Evolutionary conservation across 148 eudicot species (phyloP), one percentile per base, ranked within the genome.

Genomic region (Rhododendron henanense): DNA sequence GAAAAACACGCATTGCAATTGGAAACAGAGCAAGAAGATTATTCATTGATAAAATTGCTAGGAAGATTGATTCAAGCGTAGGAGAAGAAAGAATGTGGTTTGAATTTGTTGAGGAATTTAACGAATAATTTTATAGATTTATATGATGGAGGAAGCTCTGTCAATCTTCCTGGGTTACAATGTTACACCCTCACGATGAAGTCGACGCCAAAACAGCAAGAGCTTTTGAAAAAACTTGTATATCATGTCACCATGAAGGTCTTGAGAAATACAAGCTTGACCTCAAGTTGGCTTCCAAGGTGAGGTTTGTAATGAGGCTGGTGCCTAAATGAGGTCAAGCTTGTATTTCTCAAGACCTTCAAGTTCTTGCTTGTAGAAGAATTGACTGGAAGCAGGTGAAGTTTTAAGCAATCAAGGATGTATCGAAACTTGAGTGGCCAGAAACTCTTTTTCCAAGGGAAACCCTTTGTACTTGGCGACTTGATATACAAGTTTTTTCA

Each of bases 171-270:
- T 1, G 98, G 99, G 57, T 88, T 96, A 16, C 95, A 95, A 73
- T 88, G 92, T 84, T 96, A 96, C 89, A 96, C 99, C 16, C 77
- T 96, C 15, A 95, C 95, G 98, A 96, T 96, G 98, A 96, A 96
- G 87, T 93, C 97, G 2, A 95, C 97, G 1, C 92, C 95, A 28
- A 88, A 75, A 39, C 5, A 39, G 41, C 92, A 93, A 41, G 93
- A 95, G 47, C 90, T 96, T 78, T 85, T 96, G 50, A 84, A 89
- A 16, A 88, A 92, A 75, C 96, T 96, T 86, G 98, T 93, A 63
- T 84, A 91, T 19, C 91, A 91, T 81, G 92, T 95, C 91, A 90
- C 90, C n/a, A 86, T 37, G 4, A 37, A 37, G 39, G 39, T 37
- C 39, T 37, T 37, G 39, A 37, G 39, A 87, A 92, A 79, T 90